Base-by-base conservation (phyloP, 768 basidiomycete species). In the Tulasnella sp. region DNA sequence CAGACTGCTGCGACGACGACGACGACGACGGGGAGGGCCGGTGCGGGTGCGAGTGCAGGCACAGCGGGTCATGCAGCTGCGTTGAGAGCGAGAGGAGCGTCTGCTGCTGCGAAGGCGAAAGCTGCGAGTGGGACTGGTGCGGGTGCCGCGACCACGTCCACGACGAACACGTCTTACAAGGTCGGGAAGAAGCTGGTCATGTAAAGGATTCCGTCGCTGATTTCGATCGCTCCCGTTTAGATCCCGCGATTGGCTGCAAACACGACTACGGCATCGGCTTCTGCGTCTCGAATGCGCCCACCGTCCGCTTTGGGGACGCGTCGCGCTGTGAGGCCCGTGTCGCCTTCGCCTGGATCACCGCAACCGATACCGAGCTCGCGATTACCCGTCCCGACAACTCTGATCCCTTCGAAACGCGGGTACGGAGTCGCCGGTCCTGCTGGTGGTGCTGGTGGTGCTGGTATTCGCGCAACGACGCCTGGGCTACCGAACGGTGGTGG, bases 41-140 rank as follows among this genome's bases (percentile, higher is more conserved):
- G 12, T 19, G 42, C 22, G 5, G 64, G 22, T 65, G 44, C 39
- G 36, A 22, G 34, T 37, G n/a, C 26, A 14, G 35, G 12, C 16
- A 29, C 67, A 9, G 36, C 59, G 66, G 86, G 86, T 73, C 83
- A 86, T 8, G 84, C 84, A 22, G 64, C 62, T 41, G 62, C 71
- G 32, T 39, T 47, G 40, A 72, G 40, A 22, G 64, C 71, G 62
- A 72, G 40, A 68, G 86, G 86, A 74, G 83, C 86, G 7, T 84
- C 81, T 29, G 83, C 86, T 5, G 72, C 89, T 87, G n/a, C 82
- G 86, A 77, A 81, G 88, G n/a, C 83, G 86, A n/a, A 75, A 75
- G 42, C 62, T 35, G 69, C 69, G 29, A 14, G 44, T 52, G 69
- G 7, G 34, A 41, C 71, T 35, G 71, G 69, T 29, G 69, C 69